A percentile compares a stretch with the other conserved stretches of the same genome.
These are phyloP conservation scores for Alternaria consortialis DNA, from an alignment of 2,329 filamentous ascomycete species.

Conservation along the genomic window DNA sequence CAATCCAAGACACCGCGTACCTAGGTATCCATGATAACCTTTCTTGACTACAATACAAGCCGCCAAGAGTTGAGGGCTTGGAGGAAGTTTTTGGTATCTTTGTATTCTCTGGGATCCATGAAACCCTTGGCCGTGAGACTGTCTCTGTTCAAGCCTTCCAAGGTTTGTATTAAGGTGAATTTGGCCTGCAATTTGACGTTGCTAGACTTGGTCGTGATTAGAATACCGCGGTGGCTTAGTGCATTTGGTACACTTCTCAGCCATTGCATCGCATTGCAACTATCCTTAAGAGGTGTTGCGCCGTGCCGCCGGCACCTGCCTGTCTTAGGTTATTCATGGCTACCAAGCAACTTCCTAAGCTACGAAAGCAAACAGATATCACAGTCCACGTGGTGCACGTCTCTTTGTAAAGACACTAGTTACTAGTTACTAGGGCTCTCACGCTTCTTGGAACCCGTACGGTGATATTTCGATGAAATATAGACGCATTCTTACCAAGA, in stretches of 20 bases:
- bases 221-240: background rate
- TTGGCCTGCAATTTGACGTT: background rate
- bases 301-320: background rate
- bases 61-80: background rate
- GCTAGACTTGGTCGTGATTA: background rate
- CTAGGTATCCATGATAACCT: background rate
- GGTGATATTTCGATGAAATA: background rate
- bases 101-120: background rate
- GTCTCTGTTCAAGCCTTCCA: background rate
- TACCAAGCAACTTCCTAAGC: background rate
- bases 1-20: background rate
- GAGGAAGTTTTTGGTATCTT: background rate
- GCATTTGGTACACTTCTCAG: background rate
- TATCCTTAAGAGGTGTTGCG: background rate
- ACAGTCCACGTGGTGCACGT: background rate
- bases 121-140: background rate
- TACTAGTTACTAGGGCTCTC: background rate
- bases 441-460: background rate
- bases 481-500: background rate
- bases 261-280: background rate
- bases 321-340: background rate
- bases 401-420: background rate
- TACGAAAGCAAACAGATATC: background rate
- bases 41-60: background rate
- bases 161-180: background rate